Percentiles rank a stretch among this genome's conserved stretches.
These are phyloP conservation scores for Phytophthora sansomeana DNA, from an alignment of 352 stramenopile species.

Conservation along the genomic window DNA sequence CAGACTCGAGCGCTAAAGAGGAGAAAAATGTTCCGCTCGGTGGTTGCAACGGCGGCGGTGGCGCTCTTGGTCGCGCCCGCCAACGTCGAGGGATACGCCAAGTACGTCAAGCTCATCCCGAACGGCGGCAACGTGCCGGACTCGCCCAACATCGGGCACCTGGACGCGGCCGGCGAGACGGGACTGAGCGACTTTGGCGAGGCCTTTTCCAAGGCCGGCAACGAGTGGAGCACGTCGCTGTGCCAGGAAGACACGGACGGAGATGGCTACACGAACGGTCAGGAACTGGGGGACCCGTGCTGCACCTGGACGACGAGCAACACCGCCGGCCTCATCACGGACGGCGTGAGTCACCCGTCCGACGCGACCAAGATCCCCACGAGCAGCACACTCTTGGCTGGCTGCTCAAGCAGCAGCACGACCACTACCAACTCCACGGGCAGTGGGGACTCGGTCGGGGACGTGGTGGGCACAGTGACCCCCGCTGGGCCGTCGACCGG, in stretches of 20 bases:
- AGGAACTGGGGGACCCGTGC: slow-evolving; percentile 87
- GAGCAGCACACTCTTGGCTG: slow-evolving; percentile 54
- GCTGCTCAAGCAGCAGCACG: slow-evolving; percentile 40
- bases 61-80: slow-evolving; percentile 14
- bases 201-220: slow-evolving; percentile 58
- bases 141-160: slow-evolving; percentile 61
- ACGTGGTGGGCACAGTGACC: slow-evolving; percentile 46
- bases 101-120: slow-evolving; percentile 58
- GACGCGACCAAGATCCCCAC: slow-evolving; percentile 64
- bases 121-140: slow-evolving; percentile 65
- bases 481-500: slow-evolving; percentile 22
- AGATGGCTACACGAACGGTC: slow-evolving; percentile 86
- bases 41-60: slow-evolving; percentile 17
- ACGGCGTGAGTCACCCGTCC: slow-evolving; percentile 68
- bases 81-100: slow-evolving; percentile 41
- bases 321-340: slow-evolving; percentile 54
- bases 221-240: slow-evolving; percentile 57
- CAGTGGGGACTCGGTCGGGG: slow-evolving; percentile 36
- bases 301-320: slow-evolving; percentile 73
- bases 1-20: slow-evolving; percentile 2
- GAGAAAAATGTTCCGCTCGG: slow-evolving; percentile 4
- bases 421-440: slow-evolving; percentile 39
- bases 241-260: slow-evolving; percentile 79
- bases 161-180: slow-evolving; percentile 48
- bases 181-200: slow-evolving; percentile 73